Conservation (phyloP, 108 stramenopile species). For the Parmales sp. region DNA sequence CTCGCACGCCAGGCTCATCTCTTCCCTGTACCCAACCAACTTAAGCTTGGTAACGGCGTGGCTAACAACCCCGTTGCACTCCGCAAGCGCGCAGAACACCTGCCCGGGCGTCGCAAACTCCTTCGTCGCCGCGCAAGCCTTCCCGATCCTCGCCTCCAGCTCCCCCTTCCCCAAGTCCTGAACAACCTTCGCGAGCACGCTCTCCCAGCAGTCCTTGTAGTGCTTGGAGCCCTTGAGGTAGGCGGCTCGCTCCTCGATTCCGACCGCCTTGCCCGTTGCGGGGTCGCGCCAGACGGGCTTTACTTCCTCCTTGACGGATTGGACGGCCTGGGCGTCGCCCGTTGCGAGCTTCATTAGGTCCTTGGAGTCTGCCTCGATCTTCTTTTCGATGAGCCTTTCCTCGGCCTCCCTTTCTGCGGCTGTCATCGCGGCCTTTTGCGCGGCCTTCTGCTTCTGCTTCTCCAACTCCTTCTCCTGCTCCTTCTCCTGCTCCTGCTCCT, state of each 20-base stretch:
- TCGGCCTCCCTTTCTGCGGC: not conserved
- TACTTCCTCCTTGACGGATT: not conserved
- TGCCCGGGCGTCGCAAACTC: not conserved
- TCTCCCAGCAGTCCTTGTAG: not conserved
- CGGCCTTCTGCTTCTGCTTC: not conserved
- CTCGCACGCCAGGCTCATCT: constrained; percentile 6
- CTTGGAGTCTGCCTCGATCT: too few species aligned
- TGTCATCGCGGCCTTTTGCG: not conserved
- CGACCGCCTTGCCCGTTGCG: not conserved
- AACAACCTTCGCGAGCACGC: not conserved
- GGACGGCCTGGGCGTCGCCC: too few species aligned
- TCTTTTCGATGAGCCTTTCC: not conserved
- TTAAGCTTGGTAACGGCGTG: not conserved
- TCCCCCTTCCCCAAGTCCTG: not conserved
- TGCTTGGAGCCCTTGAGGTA: not conserved
- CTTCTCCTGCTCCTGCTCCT: not conserved
- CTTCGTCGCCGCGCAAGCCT: not conserved
- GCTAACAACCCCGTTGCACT: not conserved
- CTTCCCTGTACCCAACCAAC: not conserved
- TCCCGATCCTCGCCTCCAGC: not conserved
- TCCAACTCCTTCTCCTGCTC: not conserved
- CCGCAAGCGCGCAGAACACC: constrained; percentile 4
- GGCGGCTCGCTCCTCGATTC: not conserved
- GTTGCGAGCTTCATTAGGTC: too few species aligned
- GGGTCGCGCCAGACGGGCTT: not conserved